Base-by-base conservation (phyloP, 345 rosid species). In the Euphorbia tirucalli region DNA sequence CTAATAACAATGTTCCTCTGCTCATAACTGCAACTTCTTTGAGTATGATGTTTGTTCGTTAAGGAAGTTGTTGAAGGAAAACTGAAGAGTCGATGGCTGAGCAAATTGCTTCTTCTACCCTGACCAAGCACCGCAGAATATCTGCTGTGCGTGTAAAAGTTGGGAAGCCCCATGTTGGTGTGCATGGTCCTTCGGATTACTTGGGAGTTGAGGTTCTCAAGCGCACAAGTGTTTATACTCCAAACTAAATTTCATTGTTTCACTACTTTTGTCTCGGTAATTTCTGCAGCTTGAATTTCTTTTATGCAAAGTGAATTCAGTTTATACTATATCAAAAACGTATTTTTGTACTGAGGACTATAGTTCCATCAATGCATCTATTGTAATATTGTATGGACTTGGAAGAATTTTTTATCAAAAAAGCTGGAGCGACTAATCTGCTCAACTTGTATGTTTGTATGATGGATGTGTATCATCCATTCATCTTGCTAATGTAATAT, bases 111-210 rank as follows among this genome's bases (percentile, higher is more conserved):
- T 79, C 88, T 7, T 82, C 80, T 16, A 84, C 89, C 24, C 71
- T 93, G 72, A 74, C 77, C 7, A 85, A 70, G 59, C 78, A 77
- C 55, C 74, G 88, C 27, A 84, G 54, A 74, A 80, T 91, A 82
- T 80, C 73, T 2, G 91, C 89, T 31, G 82, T 91, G 46, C 81
- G 88, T 2, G 97, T 93, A 69, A 86, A 87, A 73, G 78, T 93
- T 22, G 82, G 77, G 65, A 93, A 93, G 86, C 98, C 98, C 69
- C 93, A 89, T 74, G 96, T 93, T 52, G 91, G 96, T 11, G 87
- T 93, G 52, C 81, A 73, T n/a, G 92, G 88, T 72, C 70, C 85
- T 31, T 64, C 91, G n/a, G 98, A 88, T 69, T 89, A 85, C 70
- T 71, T 91, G 76, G 98, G 98, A 15, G 83, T 93, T 46, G 98